Evolutionary conservation across 768 basidiomycete species (phyloP), one percentile per base, ranked within the genome.

Genomic region (Amanita molliuscula): DNA sequence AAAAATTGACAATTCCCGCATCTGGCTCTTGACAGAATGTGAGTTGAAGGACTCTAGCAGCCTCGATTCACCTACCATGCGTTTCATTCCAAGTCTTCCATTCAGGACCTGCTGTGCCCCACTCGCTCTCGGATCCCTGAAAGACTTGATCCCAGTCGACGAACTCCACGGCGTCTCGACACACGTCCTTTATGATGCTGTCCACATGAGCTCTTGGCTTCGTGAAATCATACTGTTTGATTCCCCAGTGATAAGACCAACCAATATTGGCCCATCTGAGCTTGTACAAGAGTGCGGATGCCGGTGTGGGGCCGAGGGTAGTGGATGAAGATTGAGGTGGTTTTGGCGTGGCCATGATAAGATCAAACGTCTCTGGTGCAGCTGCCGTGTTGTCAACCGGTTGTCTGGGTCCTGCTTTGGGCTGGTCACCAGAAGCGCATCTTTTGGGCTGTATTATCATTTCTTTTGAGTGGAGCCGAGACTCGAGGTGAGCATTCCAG

Each of bases 251-350:
- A 65, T 99, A 99, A 47, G 78, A 88, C 81, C 88, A 88, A 8
- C 95, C 95, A 44, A 99, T 85, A 58, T 95, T 98, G 1, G 91
- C 86, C 95, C 95, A 99, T 43, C 95, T 77, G 43, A 99, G 63
- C 62, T 88, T 93, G 4, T 70, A 72, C 13, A 94, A 57, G 11
- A 97, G 75, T 23, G 75, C 66, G 0, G 77, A 77, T 1, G 78
- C 67, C 2, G 64, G 62, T 6, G 69, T 61, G 1, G 83, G 73
- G 9, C 65, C 70, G 3, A 77, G 69, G 2, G 79, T 79, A 1
- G 71, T 61, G 3, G 89, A 88, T 7, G 93, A 88, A 3, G 76
- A 67, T 3, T 77, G 73, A 3, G 78, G 76, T 4, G 71, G 78
- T 61, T 85, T 86, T 0, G 82, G 77, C 1, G 74, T 69, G 7